Evolutionary conservation across 2,329 filamentous ascomycete genomes (phyloP), one percentile per base, ranked within the genome.

Genomic region (Fusarium newnesense): DNA sequence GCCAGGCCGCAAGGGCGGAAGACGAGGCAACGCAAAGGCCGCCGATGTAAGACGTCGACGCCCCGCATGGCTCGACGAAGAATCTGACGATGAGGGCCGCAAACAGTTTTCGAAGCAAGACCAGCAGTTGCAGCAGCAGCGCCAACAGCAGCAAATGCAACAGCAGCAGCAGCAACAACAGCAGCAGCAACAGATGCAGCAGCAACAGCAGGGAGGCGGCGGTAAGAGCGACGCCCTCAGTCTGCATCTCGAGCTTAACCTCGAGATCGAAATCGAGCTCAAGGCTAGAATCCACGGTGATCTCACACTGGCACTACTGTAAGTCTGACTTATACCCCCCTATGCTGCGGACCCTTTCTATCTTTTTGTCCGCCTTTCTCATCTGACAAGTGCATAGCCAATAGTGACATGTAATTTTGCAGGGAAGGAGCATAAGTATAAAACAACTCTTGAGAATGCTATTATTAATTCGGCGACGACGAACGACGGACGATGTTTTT

Each of bases 221-320:
- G 73, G 73, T 36, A 75, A 72, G n/a, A 77, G 77, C 7, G 75
- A 78, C 36, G 65, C 77, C 32, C 83, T 95, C 79, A 92, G 92
- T 80, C 82, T 96, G 76, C 88, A 91, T 42, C 84, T 96, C 28
- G 94, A 96, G 79, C 86, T 95, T 64, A 96, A 96, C 81, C 85
- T 96, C 64, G 94, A 96, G 75, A 88, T 96, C 56, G 94, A 96
- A 82, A 93, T 96, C 70, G 92, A 94, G 77, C 87, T 96, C 69
- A 96, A 96, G 86, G 94, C 94, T 26, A 92, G 92, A 81, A 95
- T 96, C 74, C 91, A 95, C 77, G 94, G 94, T 79, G 94, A 97
- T 84, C 83, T 97, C 73, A 95, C 93, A 39, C 83, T 96, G 73
- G 92, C 91, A 73, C 86, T 96, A 75, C 83, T 89, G 87, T 89